Percentiles rank a stretch among this genome's conserved stretches.
Conservation (phyloP, 148 eudicot species). For the Rhododendron ferrugineum region DNA sequence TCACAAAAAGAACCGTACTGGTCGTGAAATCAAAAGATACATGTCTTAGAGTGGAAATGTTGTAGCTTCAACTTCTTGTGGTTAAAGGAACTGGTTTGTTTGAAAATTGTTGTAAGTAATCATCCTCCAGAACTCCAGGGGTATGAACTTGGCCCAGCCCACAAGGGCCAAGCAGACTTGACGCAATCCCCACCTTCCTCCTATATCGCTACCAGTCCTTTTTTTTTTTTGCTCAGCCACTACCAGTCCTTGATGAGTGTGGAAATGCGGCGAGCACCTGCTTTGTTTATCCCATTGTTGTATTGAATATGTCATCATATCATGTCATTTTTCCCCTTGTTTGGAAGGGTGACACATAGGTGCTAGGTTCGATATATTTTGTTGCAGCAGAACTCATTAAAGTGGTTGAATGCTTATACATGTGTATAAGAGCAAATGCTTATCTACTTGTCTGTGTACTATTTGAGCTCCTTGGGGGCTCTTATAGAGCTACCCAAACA, state of each 20-base stretch:
- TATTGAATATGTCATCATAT: not conserved
- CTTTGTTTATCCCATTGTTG: not conserved
- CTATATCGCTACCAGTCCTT: not conserved
- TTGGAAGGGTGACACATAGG: not conserved
- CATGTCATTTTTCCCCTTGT: not conserved
- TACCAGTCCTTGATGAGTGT: not conserved
- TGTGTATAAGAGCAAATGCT: not conserved
- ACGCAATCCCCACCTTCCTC: not conserved
- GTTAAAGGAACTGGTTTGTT: not conserved
- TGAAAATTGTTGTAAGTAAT: not conserved
- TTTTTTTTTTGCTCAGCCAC: too few species aligned
- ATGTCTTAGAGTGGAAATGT: not conserved
- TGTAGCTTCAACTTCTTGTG: not conserved
- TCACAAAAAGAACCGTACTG: not conserved
- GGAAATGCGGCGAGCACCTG: not conserved
- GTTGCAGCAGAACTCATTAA: not conserved
- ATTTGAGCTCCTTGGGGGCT: not conserved
- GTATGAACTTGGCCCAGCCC: not conserved
- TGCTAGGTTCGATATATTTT: not conserved
- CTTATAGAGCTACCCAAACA: not conserved
- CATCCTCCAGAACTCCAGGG: not conserved
- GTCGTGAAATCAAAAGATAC: not conserved
- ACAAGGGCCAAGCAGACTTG: not conserved
- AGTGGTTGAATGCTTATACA: not conserved
- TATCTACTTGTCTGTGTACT: not conserved